Conservation (phyloP, 805 yeast species). For the Candida tallmaniae region DNA sequence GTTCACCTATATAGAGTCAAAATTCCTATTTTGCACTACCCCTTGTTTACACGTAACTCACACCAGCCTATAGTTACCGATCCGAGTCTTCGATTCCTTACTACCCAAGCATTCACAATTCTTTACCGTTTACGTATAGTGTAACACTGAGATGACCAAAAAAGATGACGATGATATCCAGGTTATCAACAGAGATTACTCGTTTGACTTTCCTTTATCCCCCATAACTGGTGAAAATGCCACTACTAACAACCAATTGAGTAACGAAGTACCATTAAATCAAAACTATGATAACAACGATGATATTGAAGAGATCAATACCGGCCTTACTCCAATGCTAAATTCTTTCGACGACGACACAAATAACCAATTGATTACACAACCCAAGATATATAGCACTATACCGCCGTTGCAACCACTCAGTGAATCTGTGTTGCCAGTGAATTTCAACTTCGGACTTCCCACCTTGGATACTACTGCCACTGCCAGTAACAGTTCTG, state of each 20-base stretch:
- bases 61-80: too few species aligned
- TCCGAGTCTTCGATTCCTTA: too few species aligned
- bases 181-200: slow-evolving; percentile 12
- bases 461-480: background rate
- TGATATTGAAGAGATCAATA: slow-evolving; percentile 1
- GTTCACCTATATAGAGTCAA: too few species aligned
- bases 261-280: background rate
- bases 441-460: slow-evolving; percentile 7
- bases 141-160: background rate
- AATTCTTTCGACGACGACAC: slow-evolving; percentile 8
- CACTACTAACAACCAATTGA: background rate
- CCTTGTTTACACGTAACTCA: too few species aligned
- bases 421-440: slow-evolving; percentile 26
- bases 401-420: slow-evolving; percentile 28
- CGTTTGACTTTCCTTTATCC: slow-evolving; percentile 8
- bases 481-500: background rate
- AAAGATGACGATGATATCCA: slow-evolving; percentile 11
- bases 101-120: too few species aligned
- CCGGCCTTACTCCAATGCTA: slow-evolving; percentile 11
- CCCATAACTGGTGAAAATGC: slow-evolving; percentile 2
- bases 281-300: background rate
- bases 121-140: background rate
- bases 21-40: too few species aligned
- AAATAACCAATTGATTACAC: slow-evolving; percentile 9
- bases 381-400: slow-evolving; percentile 9